These are phyloP conservation scores for Phtheirospermum japonicum DNA, from an alignment of 257 asterid genomes.

Conservation along the genomic window DNA sequence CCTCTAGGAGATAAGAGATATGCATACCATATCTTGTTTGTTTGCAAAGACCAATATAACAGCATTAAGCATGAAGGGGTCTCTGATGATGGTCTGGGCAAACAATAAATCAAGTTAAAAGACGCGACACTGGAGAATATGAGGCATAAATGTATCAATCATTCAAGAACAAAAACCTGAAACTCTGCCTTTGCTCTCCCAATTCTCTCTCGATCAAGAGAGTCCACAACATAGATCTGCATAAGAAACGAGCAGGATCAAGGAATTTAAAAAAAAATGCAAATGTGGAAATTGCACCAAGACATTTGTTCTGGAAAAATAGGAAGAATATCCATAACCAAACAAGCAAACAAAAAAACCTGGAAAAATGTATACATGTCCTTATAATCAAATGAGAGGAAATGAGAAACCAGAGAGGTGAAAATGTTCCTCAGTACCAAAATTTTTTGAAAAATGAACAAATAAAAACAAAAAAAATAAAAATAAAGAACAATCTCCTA, in stretches of 20 bases:
- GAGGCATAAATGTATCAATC: slow-evolving; percentile 29
- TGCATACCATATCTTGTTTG: slow-evolving; percentile 91
- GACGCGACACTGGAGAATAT: slow-evolving; percentile 23
- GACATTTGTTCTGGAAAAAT: slow-evolving; percentile 22
- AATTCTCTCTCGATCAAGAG: slow-evolving; percentile 89
- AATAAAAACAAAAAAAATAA: too few species aligned
- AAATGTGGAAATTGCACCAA: slow-evolving; percentile 16
- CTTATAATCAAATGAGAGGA: too few species aligned
- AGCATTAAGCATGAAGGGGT: slow-evolving; percentile 95
- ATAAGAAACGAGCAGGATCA: slow-evolving; percentile 24
- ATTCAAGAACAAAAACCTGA: slow-evolving; percentile 57
- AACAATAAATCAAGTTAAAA: slow-evolving; percentile 30
- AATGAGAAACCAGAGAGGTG: slow-evolving; percentile 1
- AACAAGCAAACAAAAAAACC: not conserved
- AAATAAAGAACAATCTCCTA: not conserved
- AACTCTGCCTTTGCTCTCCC: slow-evolving; percentile 80
- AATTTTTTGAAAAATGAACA: too few species aligned
- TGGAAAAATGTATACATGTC: too few species aligned
- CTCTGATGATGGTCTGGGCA: slow-evolving; percentile 76
- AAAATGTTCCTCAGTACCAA: too few species aligned
- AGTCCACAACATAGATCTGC: slow-evolving; percentile 95
- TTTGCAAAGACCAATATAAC: slow-evolving; percentile 93
- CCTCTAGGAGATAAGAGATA: slow-evolving; percentile 6
- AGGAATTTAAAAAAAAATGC: not conserved
- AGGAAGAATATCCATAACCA: slow-evolving; percentile 16